Base-by-base conservation (phyloP, 768 basidiomycete genomes). In the Suillus sp. region DNA sequence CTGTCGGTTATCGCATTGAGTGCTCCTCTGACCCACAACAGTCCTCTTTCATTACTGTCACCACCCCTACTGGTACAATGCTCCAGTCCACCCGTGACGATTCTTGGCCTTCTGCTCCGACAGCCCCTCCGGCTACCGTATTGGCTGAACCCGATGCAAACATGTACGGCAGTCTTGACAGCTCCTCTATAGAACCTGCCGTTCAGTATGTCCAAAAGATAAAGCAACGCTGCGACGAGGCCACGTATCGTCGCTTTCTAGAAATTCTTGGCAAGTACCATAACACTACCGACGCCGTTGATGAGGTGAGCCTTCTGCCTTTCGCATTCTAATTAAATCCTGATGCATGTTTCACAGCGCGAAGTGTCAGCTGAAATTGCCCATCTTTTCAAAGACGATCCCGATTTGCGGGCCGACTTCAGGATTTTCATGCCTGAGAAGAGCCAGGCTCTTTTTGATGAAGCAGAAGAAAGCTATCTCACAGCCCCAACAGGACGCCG, bases 131-230 rank as follows among this genome's bases (percentile, higher is more conserved):
- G 22, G 43, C 67, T 47, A 60, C 64, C 4, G 6, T 58, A 13
- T 42, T 42, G 30, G 48, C 20, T 38, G 57, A 59, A 20, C 63
- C 74, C 8, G 74, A 75, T 42, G 62, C 69, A 8, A 67, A 30
- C 30, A 57, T 68, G 37, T 77, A 74, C 60, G 69, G 74, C 13
- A 20, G 72, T 30, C 68, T 77, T 66, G 81, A 80, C 50, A 80
- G 72, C 10, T 80, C 79, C 65, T 78, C 85, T 27, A 85, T 91
- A 47, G 86, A 88, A 67, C 89, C 87, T 20, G 97, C 97, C 0
- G 89, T 99, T 62, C 88, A 93, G 69, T 99, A 96, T 68, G 95
- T 99, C 37, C 95, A 96, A 77, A 95, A 95, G 78, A 97, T 99
- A 77, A 98, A 97, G 75, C 89, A 91, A 63, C 88, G 95, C 18